Conservation (phyloP, 306 rosid genomes). For the Prunus salicina region DNA sequence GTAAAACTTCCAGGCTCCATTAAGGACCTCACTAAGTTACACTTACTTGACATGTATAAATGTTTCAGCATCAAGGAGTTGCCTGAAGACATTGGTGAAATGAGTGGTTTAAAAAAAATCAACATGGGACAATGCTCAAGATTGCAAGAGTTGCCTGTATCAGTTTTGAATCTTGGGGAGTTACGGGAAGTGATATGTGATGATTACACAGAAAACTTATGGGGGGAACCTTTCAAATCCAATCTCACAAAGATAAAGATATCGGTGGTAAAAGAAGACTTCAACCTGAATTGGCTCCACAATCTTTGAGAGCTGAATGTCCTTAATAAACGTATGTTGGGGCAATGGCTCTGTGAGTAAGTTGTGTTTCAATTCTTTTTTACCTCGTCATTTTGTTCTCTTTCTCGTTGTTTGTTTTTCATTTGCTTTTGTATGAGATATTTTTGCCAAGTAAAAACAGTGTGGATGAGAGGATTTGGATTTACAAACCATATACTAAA, state of each 20-base stretch:
- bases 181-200: constrained; percentile 10
- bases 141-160: constrained; percentile 27
- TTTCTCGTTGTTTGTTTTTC: too few species aligned
- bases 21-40: constrained; percentile 23
- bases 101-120: constrained; percentile 22
- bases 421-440: too few species aligned
- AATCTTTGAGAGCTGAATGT: background rate
- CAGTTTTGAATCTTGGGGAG: constrained; percentile 27
- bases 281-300: constrained; percentile 34
- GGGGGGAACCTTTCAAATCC: background rate
- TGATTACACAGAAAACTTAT: too few species aligned
- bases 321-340: background rate
- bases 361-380: too few species aligned
- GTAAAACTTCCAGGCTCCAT: constrained; percentile 36
- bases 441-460: too few species aligned
- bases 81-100: constrained; percentile 45
- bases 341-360: too few species aligned
- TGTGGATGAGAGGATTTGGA: too few species aligned
- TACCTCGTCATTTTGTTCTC: too few species aligned
- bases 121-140: background rate
- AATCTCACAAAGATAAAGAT: background rate
- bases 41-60: constrained; percentile 44
- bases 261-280: constrained; percentile 20
- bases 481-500: too few species aligned
- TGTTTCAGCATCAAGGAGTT: constrained; percentile 37